Evolutionary conservation across 306 rosid species (phyloP).

Genomic region (Ormosia semicastrata): DNA sequence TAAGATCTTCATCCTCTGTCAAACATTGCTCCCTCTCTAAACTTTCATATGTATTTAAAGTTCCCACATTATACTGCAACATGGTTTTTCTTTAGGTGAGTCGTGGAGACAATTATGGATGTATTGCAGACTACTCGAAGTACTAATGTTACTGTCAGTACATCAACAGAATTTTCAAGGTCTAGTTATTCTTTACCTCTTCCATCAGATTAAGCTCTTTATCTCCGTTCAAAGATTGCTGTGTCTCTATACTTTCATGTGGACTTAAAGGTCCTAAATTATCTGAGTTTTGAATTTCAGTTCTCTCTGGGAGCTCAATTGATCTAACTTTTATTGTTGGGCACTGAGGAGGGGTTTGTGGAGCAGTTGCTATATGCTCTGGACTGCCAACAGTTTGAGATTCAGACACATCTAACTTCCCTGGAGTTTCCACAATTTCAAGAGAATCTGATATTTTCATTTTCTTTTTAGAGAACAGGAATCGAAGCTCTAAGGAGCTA

Average conservation of each 20-base stretch:
- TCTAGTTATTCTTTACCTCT: conserved; percentile 48
- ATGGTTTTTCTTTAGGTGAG: conserved; percentile 1
- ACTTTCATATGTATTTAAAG: conserved; percentile 23
- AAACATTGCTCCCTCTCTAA: conserved; percentile 18
- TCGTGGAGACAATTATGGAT: conserved; percentile 4
- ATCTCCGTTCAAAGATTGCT: conserved; percentile 25
- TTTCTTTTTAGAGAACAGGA: conserved; percentile 42
- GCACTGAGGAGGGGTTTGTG: conserved; percentile 53
- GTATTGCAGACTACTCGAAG: background rate
- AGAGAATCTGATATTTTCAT: conserved; percentile 31
- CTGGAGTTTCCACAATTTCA: conserved; percentile 26
- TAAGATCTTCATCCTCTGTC: conserved; percentile 35
- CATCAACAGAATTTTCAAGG: conserved; percentile 9
- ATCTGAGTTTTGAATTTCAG: conserved; percentile 25
- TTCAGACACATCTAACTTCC: conserved; percentile 24
- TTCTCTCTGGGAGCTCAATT: conserved; percentile 40
- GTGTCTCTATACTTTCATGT: conserved; percentile 24
- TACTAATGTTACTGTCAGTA: background rate
- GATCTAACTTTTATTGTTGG: conserved; percentile 28
- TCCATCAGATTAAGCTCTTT: conserved; percentile 33
- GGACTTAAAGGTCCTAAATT: conserved; percentile 28
- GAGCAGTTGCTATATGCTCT: conserved; percentile 48
- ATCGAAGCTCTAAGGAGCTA: conserved; percentile 41
- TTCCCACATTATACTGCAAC: conserved; percentile 17
- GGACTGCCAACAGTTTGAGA: conserved; percentile 34